Conservation (phyloP, 345 rosid species). For the Populus deltoides region DNA sequence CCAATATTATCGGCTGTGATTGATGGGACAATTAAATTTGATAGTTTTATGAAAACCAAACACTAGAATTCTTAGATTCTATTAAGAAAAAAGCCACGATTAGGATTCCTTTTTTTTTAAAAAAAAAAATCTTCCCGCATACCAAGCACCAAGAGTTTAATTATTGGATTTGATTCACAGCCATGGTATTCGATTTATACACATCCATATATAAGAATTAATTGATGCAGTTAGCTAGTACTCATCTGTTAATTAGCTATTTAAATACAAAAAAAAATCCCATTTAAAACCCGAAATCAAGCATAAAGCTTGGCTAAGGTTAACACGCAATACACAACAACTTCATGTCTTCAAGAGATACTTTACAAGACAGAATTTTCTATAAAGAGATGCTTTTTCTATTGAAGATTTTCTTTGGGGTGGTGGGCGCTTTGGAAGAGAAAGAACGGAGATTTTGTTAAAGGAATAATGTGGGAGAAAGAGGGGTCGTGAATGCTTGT, state of each 20-base stretch:
- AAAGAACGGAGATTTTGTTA: no score
- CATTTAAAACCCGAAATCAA: neutral
- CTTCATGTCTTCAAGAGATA: neutral
- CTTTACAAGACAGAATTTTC: no score
- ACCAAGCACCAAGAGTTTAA: neutral
- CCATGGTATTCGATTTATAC: neutral
- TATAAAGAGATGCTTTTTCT: no score
- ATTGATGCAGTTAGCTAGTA: neutral
- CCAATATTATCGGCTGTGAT: neutral
- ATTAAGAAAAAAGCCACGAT: neutral
- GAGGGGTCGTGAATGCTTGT: no score
- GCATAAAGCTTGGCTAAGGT: neutral
- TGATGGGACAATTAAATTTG: neutral
- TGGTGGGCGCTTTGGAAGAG: no score
- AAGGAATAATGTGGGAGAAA: no score
- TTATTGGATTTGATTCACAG: neutral
- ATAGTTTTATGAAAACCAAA: neutral
- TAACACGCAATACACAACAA: neutral
- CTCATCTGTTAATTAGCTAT: neutral
- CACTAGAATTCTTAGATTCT: neutral
- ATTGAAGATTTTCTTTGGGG: no score
- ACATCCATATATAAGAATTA: neutral
- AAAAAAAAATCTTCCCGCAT: no score
- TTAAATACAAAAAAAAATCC: neutral
- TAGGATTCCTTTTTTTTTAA: no score